Base-by-base conservation (phyloP, 177 flowering plant genomes). In the Telopea speciosissima region DNA sequence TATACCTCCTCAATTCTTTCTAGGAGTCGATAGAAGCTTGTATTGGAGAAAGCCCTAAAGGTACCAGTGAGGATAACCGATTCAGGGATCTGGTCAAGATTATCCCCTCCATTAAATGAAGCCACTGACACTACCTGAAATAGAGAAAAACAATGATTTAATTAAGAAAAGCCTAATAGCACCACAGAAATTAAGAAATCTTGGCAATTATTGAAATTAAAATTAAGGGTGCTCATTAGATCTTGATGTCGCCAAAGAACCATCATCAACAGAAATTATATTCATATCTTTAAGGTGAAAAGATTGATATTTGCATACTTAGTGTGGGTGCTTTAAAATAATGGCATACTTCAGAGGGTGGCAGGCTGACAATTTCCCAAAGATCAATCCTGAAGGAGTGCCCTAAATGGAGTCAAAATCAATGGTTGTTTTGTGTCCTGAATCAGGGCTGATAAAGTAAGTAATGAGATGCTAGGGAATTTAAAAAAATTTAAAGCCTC, bases 111-210 rank as follows among this genome's bases (percentile, higher is more conserved):
- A 54, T 84, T 78, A 72, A 91, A 81, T 22, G 83, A 78, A 24
- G 97, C 87, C 36, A 92, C 96, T 0, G 98, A 91, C 52, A 94
- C 91, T 22, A 94, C 98, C 98, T 91, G 75, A 54, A 60, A 36
- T 23, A 25, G 40, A 44, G 22, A 59, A 62, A 22, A 1, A 58
- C 19, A 49, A 49, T 49, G 54, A 12, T 49, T 1, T 12, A 16
- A 49, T 49, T 49, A 12, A 10, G 19, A 49, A 49, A 49, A 2
- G 54, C 17, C 54, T 16, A 11, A 12, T 16, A 49, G 54, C 54
- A 11, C 3, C 40, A 36, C 6, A 8, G 40, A 36, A 4, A 6
- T 5, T 36, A 3, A 36, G 6, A 28, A 28, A 28, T 28, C 2
- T 28, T 4, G 40, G 40, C 8, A 36, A 36, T 28, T 28, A 36